Conservation (phyloP, 345 rosid species). For the Linum trigynum region DNA sequence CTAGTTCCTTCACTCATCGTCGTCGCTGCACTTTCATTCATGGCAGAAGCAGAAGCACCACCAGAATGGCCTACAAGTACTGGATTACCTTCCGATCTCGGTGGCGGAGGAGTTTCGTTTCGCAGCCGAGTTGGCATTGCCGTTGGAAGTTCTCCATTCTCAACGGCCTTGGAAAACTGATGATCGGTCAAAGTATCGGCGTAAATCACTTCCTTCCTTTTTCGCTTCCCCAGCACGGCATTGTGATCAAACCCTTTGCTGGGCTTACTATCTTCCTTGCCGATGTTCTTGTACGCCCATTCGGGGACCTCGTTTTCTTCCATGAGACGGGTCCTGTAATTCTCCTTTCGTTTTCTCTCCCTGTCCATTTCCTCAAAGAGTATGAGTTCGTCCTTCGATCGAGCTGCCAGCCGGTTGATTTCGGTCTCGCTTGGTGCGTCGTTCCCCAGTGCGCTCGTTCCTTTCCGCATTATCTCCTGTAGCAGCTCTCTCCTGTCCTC, state of each 20-base stretch:
- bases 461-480: conserved; percentile 92
- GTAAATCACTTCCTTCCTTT: conserved; percentile 67
- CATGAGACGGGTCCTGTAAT: conserved; percentile 81
- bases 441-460: conserved; percentile 86
- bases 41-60: background rate
- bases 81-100: conserved; percentile 15
- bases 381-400: conserved; percentile 79
- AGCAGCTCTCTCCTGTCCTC: conserved; percentile 91
- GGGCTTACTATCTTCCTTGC: conserved; percentile 40
- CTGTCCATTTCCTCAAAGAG: conserved; percentile 93
- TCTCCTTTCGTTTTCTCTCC: conserved; percentile 78
- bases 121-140: conserved; percentile 31
- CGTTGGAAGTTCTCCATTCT: conserved; percentile 70
- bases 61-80: too few relatives aligned
- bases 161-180: conserved; percentile 92
- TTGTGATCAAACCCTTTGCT: conserved; percentile 37
- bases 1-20: conserved; percentile 58
- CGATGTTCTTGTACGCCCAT: conserved; percentile 68
- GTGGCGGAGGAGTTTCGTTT: conserved; percentile 26
- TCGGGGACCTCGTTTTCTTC: conserved; percentile 97
- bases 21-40: conserved; percentile 24
- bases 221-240: conserved; percentile 59
- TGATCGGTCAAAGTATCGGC: conserved; percentile 75
- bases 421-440: conserved; percentile 99
- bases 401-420: conserved; percentile 92